Evolutionary conservation across 83 land plant genomes (phyloP).

Genomic region (Picea mariana): DNA sequence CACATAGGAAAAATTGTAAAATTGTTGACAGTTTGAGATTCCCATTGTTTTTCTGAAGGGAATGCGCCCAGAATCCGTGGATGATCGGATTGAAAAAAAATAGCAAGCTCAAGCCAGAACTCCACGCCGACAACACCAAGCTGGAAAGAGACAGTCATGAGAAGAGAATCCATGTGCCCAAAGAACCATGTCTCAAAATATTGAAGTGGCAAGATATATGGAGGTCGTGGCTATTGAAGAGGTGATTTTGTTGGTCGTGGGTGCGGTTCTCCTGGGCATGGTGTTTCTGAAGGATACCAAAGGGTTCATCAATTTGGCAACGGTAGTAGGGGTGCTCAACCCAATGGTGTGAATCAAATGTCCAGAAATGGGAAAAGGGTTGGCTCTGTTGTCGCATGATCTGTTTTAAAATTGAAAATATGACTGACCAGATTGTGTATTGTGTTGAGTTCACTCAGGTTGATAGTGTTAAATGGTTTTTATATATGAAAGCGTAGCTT

Average conservation of each 20-base stretch:
- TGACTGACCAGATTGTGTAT: background rate
- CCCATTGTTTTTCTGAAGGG: too few species aligned
- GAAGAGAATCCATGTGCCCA: too few species aligned
- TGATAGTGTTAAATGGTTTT: background rate
- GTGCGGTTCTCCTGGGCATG: conserved; percentile 33
- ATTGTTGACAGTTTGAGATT: too few species aligned
- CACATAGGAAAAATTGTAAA: too few species aligned
- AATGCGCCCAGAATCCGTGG: too few species aligned
- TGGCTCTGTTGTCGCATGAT: background rate
- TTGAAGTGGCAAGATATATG: conserved; percentile 5
- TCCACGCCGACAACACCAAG: too few species aligned
- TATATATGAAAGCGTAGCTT: background rate
- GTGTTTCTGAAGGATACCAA: conserved; percentile 43
- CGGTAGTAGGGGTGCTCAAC: conserved; percentile 38
- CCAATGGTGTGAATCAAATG: conserved; percentile 13
- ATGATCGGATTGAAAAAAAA: too few species aligned
- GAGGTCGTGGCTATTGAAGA: conserved; percentile 38
- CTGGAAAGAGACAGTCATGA: too few species aligned
- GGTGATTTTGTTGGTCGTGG: conserved; percentile 20
- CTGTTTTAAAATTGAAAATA: background rate
- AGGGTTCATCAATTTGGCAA: conserved; percentile 30
- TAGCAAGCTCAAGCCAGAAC: too few species aligned
- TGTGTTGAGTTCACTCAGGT: background rate
- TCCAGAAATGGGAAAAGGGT: background rate
- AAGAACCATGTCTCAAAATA: too few species aligned